phyloP scores from a whole-genome alignment of 768 basidiomycete genomes.

The Serpula lacrymans region DNA sequence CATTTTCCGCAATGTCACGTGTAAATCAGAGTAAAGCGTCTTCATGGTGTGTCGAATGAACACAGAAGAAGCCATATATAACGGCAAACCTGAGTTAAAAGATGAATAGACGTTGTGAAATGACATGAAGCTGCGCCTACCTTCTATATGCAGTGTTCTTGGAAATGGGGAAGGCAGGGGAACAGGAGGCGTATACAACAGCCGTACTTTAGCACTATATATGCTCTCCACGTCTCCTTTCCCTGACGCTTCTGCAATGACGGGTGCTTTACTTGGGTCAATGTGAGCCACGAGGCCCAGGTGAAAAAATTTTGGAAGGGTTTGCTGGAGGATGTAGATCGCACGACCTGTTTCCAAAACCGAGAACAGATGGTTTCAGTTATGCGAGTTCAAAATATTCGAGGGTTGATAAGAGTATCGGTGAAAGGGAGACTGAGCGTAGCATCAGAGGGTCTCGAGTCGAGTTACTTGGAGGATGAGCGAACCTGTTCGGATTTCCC shows the following conservation, averaged over 20 bases:
- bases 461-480: constrained; percentile 6
- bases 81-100: constrained; percentile 52
- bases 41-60: constrained; percentile 73
- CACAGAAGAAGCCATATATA: constrained; percentile 69
- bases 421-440: constrained; percentile 11
- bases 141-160: constrained; percentile 66
- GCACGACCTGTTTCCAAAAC: constrained; percentile 79
- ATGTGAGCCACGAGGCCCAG: constrained; percentile 59
- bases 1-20: constrained; percentile 52
- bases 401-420: constrained; percentile 1
- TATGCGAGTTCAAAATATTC: no score
- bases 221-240: constrained; percentile 36
- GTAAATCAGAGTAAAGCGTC: constrained; percentile 67
- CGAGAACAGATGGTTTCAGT: no score
- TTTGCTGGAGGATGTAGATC: constrained; percentile 62
- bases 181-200: constrained; percentile 68
- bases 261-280: constrained; percentile 42
- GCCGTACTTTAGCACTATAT: constrained; percentile 61
- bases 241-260: constrained; percentile 28
- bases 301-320: constrained; percentile 69
- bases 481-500: constrained; percentile 74
- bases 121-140: constrained; percentile 29
- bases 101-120: neutral
- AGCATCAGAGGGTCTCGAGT: constrained; percentile 27
- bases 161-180: constrained; percentile 69